Evolutionary conservation across 2,329 filamentous ascomycete genomes (phyloP), one percentile per base, ranked within the genome.

Genomic region (Penicillium digitatum): DNA sequence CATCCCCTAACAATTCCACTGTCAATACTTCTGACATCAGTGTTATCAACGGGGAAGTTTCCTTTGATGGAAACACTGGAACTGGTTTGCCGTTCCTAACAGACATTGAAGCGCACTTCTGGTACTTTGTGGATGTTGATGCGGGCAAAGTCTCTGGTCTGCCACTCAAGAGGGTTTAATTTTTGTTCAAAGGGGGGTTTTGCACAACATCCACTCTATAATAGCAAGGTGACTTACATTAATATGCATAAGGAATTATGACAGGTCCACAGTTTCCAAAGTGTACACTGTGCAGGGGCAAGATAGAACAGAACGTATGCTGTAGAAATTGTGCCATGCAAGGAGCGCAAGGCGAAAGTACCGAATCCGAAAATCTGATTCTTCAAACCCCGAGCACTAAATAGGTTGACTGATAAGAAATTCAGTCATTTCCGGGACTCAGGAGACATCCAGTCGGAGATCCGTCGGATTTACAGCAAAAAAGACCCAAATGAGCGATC

Each of bases 81-180:
- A 63, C 54, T 52, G 68, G 66, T 3, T 9, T 57, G 1, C 64
- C 63, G 1, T 47, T 37, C 9, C 4, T 66, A 3, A 39, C 51
- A 6, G 53, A 49, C 1, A 55, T 66, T 31, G n/a, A 50, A 14
- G 63, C 62, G 5, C 66, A 68, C 34, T 54, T 62, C 26, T 69
- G 64, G 65, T 69, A 69, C 16, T 69, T 68, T 48, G 54, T 58
- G 26, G 16, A 54, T 24, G 51, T 58, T 10, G 63, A 67, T 60
- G 61, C 32, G 5, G 67, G 66, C 22, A 55, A 54, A 18, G 56
- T 57, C 1, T 10, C 50, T 24, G 61, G 60, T 3, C n/a, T 55
- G 20, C 63, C 63, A 0, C 54, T 57, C 5, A 61, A 57, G 56
- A 32, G 29, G 22, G 18, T 18, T 29, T 38, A 16, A 24, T 24